Conservation (phyloP, 495 filamentous ascomycete genomes). For the Lophiostoma macrostomum region DNA sequence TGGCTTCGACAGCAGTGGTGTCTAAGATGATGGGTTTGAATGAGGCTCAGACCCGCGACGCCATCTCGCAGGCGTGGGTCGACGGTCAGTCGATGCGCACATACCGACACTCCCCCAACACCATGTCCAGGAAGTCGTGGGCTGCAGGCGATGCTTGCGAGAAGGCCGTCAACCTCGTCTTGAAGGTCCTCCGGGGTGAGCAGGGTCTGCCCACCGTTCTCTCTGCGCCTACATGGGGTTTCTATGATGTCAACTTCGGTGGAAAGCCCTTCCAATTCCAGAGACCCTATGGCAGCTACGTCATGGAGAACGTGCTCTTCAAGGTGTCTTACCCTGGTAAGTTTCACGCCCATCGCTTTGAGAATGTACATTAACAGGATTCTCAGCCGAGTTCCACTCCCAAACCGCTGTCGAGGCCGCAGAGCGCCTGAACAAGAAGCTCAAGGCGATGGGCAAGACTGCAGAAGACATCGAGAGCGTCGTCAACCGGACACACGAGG, state of each 20-base stretch:
- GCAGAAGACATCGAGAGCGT: constrained; percentile 91
- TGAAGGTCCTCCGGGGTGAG: constrained; percentile 93
- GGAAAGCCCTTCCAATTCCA: constrained; percentile 89
- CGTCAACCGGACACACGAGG: constrained; percentile 94
- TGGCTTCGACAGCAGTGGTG: constrained; percentile 90
- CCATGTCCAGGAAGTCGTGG: constrained; percentile 99
- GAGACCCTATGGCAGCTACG: constrained; percentile 92
- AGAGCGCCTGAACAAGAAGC: constrained; percentile 76
- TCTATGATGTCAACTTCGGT: constrained; percentile 97
- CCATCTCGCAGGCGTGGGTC: constrained; percentile 94
- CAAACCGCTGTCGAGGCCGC: constrained; percentile 97
- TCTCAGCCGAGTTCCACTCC: constrained; percentile 91
- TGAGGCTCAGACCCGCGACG: constrained; percentile 89
- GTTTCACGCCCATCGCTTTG: constrained; percentile 30
- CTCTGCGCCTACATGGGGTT: constrained; percentile 91
- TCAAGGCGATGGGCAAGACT: constrained; percentile 81
- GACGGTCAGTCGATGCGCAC: constrained; percentile 95
- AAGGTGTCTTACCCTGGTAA: constrained; percentile 95
- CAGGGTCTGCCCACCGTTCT: constrained; percentile 87
- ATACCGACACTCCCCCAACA: constrained; percentile 95
- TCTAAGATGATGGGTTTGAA: constrained; percentile 87
- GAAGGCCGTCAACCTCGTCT: constrained; percentile 86
- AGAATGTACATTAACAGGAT: not conserved
- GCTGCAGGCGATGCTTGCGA: constrained; percentile 97
- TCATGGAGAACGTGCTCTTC: constrained; percentile 99